Evolutionary conservation across 208 protist species (phyloP).

Genomic region (Herpetomonas tarakana): DNA sequence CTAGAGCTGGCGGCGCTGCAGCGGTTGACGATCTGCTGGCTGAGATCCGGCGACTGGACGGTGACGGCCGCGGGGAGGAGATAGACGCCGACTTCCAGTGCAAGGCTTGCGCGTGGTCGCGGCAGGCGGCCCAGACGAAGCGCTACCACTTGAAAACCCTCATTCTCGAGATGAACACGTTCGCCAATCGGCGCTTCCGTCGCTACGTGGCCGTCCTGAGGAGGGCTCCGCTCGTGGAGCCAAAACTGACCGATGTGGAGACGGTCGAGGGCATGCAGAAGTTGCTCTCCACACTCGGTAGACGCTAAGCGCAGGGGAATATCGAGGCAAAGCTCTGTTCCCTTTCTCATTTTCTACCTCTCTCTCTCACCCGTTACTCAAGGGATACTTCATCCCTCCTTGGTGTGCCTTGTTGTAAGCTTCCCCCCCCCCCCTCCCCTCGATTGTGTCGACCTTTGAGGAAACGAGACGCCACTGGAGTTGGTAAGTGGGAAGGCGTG

Average conservation of each 20-base stretch:
- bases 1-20: slow-evolving; percentile 1
- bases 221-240: slow-evolving; percentile 28
- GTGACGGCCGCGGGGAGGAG: slow-evolving; percentile 15
- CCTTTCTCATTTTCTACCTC: slow-evolving; percentile 14
- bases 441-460: too few relatives aligned
- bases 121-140: slow-evolving; percentile 36
- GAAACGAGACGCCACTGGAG: too few relatives aligned
- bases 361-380: too few relatives aligned
- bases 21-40: slow-evolving; percentile 6
- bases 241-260: slow-evolving; percentile 39
- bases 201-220: slow-evolving; percentile 29
- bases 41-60: slow-evolving; percentile 15
- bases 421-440: too few relatives aligned
- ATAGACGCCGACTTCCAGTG: slow-evolving; percentile 37
- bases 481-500: too few relatives aligned
- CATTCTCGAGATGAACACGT: slow-evolving; percentile 58
- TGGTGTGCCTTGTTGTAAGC: too few relatives aligned
- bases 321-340: slow-evolving; percentile 3
- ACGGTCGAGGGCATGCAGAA: slow-evolving; percentile 55
- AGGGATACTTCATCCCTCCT: too few relatives aligned
- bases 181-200: slow-evolving; percentile 58
- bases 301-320: too few relatives aligned
- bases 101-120: slow-evolving; percentile 53
- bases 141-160: slow-evolving; percentile 55
- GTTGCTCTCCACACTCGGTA: slow-evolving; percentile 18